These are phyloP conservation scores for Sarcodon sp. DNA, from an alignment of 768 basidiomycete species.

Conservation along the genomic window DNA sequence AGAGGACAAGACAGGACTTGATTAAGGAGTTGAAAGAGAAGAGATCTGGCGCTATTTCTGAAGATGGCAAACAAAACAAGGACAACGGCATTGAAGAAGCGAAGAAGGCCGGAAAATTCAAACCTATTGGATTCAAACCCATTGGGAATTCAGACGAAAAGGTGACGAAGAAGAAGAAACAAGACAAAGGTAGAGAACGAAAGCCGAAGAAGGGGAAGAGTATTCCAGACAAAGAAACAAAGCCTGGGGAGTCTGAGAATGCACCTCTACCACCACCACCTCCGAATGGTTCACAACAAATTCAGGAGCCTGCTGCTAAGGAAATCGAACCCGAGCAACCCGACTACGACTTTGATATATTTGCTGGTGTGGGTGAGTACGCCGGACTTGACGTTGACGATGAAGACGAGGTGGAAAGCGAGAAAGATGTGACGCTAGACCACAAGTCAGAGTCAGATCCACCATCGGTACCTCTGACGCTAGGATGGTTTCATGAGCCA, in stretches of 20 bases:
- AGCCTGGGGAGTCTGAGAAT: neutral
- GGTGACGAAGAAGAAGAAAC: slow-evolving; percentile 31
- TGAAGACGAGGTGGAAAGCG: slow-evolving; percentile 15
- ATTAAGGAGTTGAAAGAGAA: slow-evolving; percentile 61
- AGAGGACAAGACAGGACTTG: slow-evolving; percentile 71
- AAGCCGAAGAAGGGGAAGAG: slow-evolving; percentile 55
- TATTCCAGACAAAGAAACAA: slow-evolving; percentile 11
- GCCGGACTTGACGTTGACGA: slow-evolving; percentile 48
- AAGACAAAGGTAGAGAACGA: slow-evolving; percentile 23
- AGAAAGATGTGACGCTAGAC: slow-evolving; percentile 3
- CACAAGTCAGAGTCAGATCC: neutral
- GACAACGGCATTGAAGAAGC: slow-evolving; percentile 20
- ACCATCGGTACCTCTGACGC: neutral
- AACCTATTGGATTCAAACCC: slow-evolving; percentile 53
- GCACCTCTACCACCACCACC: slow-evolving; percentile 4
- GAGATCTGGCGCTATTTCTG: slow-evolving; percentile 20
- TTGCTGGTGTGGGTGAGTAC: slow-evolving; percentile 78
- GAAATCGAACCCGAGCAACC: slow-evolving; percentile 24
- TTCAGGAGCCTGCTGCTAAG: neutral
- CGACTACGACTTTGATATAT: slow-evolving; percentile 77
- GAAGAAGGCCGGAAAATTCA: slow-evolving; percentile 32
- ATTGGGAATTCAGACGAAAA: slow-evolving; percentile 25
- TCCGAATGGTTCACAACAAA: slow-evolving; percentile 9
- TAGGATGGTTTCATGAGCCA: neutral
- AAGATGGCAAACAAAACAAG: slow-evolving; percentile 1